Percentiles rank a stretch among this genome's conserved stretches.
phyloP scores from a whole-genome alignment of 2,329 filamentous ascomycete species.

The Phaeosphaeriaceae sp. region DNA sequence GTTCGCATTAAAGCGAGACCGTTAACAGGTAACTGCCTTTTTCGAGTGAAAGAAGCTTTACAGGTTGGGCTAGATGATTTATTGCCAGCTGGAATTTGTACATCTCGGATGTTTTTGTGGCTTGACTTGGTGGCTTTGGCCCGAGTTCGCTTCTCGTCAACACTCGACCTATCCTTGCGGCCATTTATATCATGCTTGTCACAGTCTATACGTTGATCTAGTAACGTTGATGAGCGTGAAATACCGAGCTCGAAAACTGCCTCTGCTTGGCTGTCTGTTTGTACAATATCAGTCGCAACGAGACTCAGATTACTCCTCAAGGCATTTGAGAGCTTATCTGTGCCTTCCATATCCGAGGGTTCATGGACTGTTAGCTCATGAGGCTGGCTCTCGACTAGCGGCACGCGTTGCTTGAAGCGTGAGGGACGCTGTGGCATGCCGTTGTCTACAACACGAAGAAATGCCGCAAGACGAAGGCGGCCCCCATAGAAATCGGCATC shows the following conservation, averaged over 20 bases:
- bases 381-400: not conserved
- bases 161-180: too few species aligned
- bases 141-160: too few species aligned
- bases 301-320: too few species aligned
- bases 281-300: too few species aligned
- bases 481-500: constrained; percentile 32
- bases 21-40: constrained; percentile 30
- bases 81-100: too few species aligned
- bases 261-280: too few species aligned
- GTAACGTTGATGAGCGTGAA: too few species aligned
- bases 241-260: too few species aligned
- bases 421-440: constrained; percentile 32
- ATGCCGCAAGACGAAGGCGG: constrained; percentile 30
- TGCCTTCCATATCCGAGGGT: not conserved
- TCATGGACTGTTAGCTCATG: not conserved
- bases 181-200: too few species aligned
- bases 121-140: too few species aligned
- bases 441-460: constrained; percentile 29
- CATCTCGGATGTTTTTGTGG: too few species aligned
- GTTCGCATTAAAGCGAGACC: constrained; percentile 36
- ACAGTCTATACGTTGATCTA: not conserved
- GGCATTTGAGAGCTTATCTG: not conserved
- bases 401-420: constrained; percentile 24
- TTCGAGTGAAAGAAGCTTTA: constrained; percentile 14
- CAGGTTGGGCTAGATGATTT: not conserved